phyloP scores from a whole-genome alignment of 331 rosid species.

The Phaseolus coccineus region DNA sequence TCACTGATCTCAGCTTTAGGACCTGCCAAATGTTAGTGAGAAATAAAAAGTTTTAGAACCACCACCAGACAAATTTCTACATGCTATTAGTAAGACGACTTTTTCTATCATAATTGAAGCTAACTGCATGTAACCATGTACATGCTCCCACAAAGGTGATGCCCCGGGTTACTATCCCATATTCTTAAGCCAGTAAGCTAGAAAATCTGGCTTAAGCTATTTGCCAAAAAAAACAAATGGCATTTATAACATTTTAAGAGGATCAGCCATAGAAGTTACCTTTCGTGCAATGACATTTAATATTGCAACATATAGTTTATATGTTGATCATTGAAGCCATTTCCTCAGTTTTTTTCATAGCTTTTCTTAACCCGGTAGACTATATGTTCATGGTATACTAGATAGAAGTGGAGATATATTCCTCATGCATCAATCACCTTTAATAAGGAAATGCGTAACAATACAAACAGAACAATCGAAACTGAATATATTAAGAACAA shows the following conservation, averaged over 20 bases:
- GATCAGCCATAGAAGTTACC: background rate
- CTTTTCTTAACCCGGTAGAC: background rate
- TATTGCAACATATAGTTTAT: background rate
- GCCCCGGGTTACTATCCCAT: background rate
- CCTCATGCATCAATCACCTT: background rate
- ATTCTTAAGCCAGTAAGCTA: background rate
- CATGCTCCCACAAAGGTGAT: conserved; percentile 6
- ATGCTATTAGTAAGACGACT: background rate
- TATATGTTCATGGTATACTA: background rate
- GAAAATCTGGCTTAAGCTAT: background rate
- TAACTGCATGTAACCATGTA: background rate
- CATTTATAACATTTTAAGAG: background rate
- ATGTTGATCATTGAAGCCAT: background rate
- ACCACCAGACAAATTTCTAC: background rate
- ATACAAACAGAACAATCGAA: background rate
- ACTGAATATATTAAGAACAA: background rate
- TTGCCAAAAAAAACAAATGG: background rate
- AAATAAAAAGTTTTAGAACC: conserved; percentile 11
- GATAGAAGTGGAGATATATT: background rate
- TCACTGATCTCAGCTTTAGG: conserved; percentile 36
- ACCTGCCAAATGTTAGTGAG: conserved; percentile 39
- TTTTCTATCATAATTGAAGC: background rate
- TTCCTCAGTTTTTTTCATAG: background rate
- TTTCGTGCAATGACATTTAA: too few relatives aligned
- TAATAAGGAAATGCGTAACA: background rate